phyloP scores from a whole-genome alignment of 2,329 filamentous ascomycete genomes.

The Laburnicola sp. region DNA sequence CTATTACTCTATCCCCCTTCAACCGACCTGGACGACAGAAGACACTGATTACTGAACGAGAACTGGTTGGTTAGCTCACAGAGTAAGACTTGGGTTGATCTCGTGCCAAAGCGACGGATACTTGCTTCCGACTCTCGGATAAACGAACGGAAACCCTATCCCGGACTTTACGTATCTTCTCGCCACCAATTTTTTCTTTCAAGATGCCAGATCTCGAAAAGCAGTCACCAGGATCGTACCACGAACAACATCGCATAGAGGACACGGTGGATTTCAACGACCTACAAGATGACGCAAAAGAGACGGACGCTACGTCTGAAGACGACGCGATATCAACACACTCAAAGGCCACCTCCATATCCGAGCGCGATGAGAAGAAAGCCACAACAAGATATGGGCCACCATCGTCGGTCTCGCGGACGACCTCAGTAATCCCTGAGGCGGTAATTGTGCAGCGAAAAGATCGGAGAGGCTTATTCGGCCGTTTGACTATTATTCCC shows the following conservation, averaged over 20 bases:
- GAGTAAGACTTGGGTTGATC: too few relatives aligned
- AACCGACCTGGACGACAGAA: too few relatives aligned
- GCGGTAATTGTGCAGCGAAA: conserved; percentile 54
- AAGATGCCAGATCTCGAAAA: conserved; percentile 17
- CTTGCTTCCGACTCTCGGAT: conserved; percentile 8
- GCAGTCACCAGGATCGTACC: not conserved
- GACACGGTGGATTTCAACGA: conserved; percentile 4
- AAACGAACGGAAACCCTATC: conserved; percentile 1
- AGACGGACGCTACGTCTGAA: conserved; percentile 12
- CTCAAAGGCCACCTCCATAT: conserved; percentile 28
- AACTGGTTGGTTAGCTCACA: too few relatives aligned
- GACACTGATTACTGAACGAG: too few relatives aligned
- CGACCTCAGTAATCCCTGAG: conserved; percentile 42
- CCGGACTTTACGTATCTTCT: not conserved
- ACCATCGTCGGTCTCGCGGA: conserved; percentile 28
- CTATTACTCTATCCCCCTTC: too few relatives aligned
- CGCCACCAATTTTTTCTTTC: not conserved
- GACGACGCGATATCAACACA: conserved; percentile 27
- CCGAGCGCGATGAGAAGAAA: conserved; percentile 25
- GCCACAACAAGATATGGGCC: conserved; percentile 8
- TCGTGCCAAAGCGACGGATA: too few relatives aligned
- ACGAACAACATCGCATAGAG: not conserved
- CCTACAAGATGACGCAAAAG: conserved; percentile 13
- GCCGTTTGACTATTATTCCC: conserved; percentile 69
- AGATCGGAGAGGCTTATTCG: conserved; percentile 72